A percentile compares a stretch with the other conserved stretches of the same genome.
phyloP scores from a whole-genome alignment of 192 early-diverging fungal species.

The Entomortierella beljakovae region DNA sequence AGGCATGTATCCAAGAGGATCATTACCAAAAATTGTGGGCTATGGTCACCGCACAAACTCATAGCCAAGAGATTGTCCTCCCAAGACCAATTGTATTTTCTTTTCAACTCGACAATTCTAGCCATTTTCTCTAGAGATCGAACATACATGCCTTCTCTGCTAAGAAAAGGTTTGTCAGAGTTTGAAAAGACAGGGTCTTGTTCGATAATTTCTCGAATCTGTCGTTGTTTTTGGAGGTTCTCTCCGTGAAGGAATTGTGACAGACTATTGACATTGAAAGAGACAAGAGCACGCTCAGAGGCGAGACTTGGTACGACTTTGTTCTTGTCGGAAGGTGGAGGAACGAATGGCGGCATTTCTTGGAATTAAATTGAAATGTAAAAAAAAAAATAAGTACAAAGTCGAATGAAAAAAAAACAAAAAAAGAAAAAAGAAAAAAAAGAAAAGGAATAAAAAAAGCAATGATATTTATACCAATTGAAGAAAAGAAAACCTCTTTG shows the following conservation, averaged over 20 bases:
- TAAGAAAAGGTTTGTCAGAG: slow-evolving; percentile 53
- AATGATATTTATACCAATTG: too few species aligned
- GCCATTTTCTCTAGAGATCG: slow-evolving; percentile 53
- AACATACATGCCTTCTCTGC: slow-evolving; percentile 46
- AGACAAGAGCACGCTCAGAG: slow-evolving; percentile 73
- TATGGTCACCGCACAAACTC: slow-evolving; percentile 60
- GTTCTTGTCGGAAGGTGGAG: slow-evolving; percentile 33
- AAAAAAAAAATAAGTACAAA: background rate
- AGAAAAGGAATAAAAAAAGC: too few species aligned
- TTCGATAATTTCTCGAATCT: slow-evolving; percentile 39
- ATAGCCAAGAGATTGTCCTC: slow-evolving; percentile 78
- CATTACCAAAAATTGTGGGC: slow-evolving; percentile 60
- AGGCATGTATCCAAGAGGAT: too few species aligned
- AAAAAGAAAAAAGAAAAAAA: background rate
- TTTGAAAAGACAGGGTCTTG: slow-evolving; percentile 55
- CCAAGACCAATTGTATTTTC: slow-evolving; percentile 74
- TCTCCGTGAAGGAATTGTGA: slow-evolving; percentile 82
- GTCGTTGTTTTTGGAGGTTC: slow-evolving; percentile 39
- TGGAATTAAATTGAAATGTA: too few species aligned
- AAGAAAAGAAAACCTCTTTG: too few species aligned
- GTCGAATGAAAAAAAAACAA: background rate
- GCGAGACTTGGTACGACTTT: slow-evolving; percentile 50
- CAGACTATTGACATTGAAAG: slow-evolving; percentile 77
- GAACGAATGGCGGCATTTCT: slow-evolving; percentile 52
- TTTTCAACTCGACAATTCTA: slow-evolving; percentile 67